Evolutionary conservation across 257 asterid genomes (phyloP).

Genomic region (Voacanga thouarsii): DNA sequence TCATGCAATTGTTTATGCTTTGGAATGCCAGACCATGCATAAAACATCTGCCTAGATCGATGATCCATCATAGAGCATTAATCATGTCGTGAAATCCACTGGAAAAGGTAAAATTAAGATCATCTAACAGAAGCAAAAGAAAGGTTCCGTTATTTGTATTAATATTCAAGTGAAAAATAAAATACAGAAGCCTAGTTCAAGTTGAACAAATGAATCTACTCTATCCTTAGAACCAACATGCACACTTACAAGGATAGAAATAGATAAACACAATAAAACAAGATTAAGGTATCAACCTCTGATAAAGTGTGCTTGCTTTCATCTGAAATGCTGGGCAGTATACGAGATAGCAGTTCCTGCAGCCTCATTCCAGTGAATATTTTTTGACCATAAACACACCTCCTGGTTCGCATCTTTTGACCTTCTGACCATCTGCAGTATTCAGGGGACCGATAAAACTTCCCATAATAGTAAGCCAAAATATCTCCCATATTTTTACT

Average conservation of each 20-base stretch:
- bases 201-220: too few species aligned
- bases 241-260: neutral
- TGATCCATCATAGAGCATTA: neutral
- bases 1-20: neutral
- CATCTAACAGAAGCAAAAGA: neutral
- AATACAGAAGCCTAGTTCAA: neutral
- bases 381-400: slow-evolving; percentile 52
- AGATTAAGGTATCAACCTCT: slow-evolving; percentile 43
- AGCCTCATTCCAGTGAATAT: slow-evolving; percentile 72
- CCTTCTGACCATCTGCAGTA: slow-evolving; percentile 60
- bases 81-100: neutral
- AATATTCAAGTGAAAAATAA: neutral
- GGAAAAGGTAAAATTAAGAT: neutral
- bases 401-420: slow-evolving; percentile 49
- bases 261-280: neutral
- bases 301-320: slow-evolving; percentile 38
- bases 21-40: neutral
- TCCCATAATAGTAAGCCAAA: slow-evolving; percentile 56
- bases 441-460: slow-evolving; percentile 49
- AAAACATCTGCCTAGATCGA: neutral
- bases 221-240: neutral
- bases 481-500: slow-evolving; percentile 46
- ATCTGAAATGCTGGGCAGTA: slow-evolving; percentile 42
- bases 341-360: slow-evolving; percentile 61
- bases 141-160: neutral